Base-by-base conservation (phyloP, 352 stramenopile species). In the Thalassiosira hispida region DNA sequence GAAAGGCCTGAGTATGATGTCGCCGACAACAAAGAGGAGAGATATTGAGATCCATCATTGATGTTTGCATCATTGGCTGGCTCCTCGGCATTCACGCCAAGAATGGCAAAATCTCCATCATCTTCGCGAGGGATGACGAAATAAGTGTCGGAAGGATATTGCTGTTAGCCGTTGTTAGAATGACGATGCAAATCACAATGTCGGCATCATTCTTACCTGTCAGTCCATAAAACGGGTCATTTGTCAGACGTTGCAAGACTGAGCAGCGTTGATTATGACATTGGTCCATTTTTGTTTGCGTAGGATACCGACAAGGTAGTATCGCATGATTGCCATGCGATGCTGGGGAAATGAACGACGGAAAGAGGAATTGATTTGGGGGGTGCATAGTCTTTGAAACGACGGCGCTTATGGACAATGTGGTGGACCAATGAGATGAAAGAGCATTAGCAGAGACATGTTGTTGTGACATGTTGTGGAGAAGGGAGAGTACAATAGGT, bases 91-190 rank as follows among this genome's bases (percentile, higher is more conserved):
- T 80, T 80, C 0, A 80, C 44, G 2, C 72, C 72, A 38, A 75
- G 9, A 2, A 80, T 74, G 8, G 63, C 63, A 65, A 80, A 80
- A 23, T 80, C 72, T 29, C 72, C 72, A 55, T 80, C 72, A 12
- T 80, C 72, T 38, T 31, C 49, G 23, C 47, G 51, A 11, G 38
- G 35, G 35, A 38, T 55, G 8, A 27, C 25, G 22, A 38, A 12
- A 6, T 29, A 14, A 1, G 14, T 31, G 18, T 57, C 20, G 18
- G 14, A 27, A 9, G 18, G 49, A 16, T 8, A 27, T 53, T 53
- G 46, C 20, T 31, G 49, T 25, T 2, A 25, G 20, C 5, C 6
- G 6, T n/a, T n/a, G n/a, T n/a, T n/a, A n/a, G n/a, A n/a, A n/a
- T n/a, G n/a, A n/a, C n/a, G n/a, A n/a, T n/a, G n/a, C n/a, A n/a